Evolutionary conservation across 306 rosid species (phyloP).

Genomic region (Cucumis hystrix): DNA sequence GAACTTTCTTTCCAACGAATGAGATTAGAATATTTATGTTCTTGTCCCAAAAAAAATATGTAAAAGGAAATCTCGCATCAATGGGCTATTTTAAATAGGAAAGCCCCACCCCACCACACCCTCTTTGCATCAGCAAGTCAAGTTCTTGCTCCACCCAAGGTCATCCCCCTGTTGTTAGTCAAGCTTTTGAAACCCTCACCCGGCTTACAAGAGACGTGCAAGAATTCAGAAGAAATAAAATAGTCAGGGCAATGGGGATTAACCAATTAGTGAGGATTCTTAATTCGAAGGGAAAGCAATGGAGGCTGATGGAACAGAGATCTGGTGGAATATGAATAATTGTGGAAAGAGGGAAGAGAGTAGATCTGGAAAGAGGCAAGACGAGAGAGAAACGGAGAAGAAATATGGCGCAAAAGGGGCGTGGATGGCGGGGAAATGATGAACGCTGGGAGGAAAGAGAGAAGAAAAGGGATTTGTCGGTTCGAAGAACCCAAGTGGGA

Average conservation of each 20-base stretch:
- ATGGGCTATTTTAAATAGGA: not conserved
- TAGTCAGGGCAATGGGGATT: not conserved
- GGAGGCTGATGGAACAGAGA: not conserved
- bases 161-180: not conserved
- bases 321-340: not conserved
- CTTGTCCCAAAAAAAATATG: not conserved
- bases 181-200: not conserved
- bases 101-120: not conserved
- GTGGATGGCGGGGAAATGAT: not conserved
- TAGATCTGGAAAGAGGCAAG: not conserved
- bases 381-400: not conserved
- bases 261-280: not conserved
- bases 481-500: not conserved
- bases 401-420: not conserved
- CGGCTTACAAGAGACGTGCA: not conserved
- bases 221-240: not conserved
- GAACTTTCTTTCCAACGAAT: not conserved
- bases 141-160: not conserved
- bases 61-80: not conserved
- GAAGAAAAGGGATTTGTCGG: not conserved
- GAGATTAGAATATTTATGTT: not conserved
- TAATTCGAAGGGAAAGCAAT: not conserved
- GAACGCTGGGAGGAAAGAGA: not conserved
- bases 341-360: not conserved
- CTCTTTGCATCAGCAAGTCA: not conserved